A percentile compares a stretch with the other conserved stretches of the same genome.
Conservation (phyloP, 805 yeast genomes). For the Wickerhamiella siamensis region DNA sequence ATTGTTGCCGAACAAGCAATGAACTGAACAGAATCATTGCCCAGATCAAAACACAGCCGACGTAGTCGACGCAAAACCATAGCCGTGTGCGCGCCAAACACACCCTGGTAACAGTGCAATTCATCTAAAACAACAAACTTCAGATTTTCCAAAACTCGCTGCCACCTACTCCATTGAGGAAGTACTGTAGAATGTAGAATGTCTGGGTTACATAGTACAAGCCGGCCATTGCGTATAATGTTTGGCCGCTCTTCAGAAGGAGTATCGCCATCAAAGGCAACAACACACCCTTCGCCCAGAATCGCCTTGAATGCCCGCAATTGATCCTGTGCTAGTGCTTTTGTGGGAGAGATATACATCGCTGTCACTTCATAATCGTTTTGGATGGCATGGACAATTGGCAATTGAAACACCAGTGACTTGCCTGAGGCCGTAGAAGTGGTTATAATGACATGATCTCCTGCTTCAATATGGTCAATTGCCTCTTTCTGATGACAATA, state of each 20-base stretch:
- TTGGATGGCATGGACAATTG: constrained; percentile 42
- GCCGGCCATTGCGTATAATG: constrained; percentile 51
- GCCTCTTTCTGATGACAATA: constrained; percentile 81
- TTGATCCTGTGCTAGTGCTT: constrained; percentile 96
- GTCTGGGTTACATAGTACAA: constrained; percentile 91
- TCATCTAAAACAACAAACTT: constrained; percentile 70
- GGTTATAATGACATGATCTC: constrained; percentile 67
- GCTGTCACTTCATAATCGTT: constrained; percentile 41
- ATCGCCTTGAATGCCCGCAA: constrained; percentile 50
- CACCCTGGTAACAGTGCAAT: constrained; percentile 75
- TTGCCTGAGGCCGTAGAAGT: constrained; percentile 96
- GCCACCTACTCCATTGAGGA: constrained; percentile 68
- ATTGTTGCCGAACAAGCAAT: constrained; percentile 93
- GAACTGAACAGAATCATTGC: constrained; percentile 43
- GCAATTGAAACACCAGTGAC: constrained; percentile 80
- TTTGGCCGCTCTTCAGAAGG: constrained; percentile 37
- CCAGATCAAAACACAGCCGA: constrained; percentile 42
- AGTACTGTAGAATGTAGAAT: constrained; percentile 74
- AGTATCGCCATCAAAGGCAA: constrained; percentile 92
- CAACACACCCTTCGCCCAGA: constrained; percentile 39
- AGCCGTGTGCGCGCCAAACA: constrained; percentile 88
- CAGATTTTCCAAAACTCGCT: constrained; percentile 46
- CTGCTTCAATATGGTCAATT: constrained; percentile 35
- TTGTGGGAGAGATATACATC: constrained; percentile 86
- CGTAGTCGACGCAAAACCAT: constrained; percentile 66